Base-by-base conservation (phyloP, 2,329 filamentous ascomycete species). In the Stagonosporopsis vannaccii region DNA sequence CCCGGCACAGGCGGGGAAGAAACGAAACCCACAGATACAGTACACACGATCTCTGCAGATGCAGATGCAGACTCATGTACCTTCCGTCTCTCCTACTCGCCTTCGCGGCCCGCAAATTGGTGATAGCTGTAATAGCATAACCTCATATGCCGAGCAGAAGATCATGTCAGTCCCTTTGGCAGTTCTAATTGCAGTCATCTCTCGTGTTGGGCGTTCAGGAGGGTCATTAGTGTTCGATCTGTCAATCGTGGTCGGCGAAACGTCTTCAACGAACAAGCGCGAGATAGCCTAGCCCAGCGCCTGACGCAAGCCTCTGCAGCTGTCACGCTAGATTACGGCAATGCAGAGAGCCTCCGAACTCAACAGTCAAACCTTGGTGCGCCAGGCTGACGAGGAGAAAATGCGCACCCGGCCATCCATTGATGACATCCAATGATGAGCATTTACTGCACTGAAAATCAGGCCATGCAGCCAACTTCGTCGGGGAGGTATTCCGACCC, bases 271-370 rank as follows among this genome's bases (percentile, higher is more conserved):
- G 23, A 48, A 43, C 25, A 43, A 43, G 26, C 46, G 36, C 33
- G 41, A 41, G 36, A 42, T 28, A 51, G 41, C 35, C 46, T 51
- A 37, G 30, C 37, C 28, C 12, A 23, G 17, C 30, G 41, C 26
- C 26, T 56, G 28, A 50, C 28, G 28, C 46, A 51, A 51, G 42
- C 36, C 23, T 46, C 9, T 36, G 23, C 53, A 56, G 41, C 53
- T 56, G 53, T 51, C 46, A 56, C 47, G 47, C 47, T 51, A 51
- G 39, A 39, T 30, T 37, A 25, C 37, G 22, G 37, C 36, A 47
- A 8, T 37, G 20, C 47, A 41, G 42, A 42, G 22, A 42, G 40
- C 41, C 46, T 46, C 23, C 17, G 8, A 51, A 56, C 33, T 26
- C 30, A 51, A 42, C 53, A 41, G 30, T 8, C 43, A 42, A 51